Percentiles rank a stretch among this genome's conserved stretches.
Conservation (phyloP, 768 basidiomycete species). For the Termitomyces sp. region DNA sequence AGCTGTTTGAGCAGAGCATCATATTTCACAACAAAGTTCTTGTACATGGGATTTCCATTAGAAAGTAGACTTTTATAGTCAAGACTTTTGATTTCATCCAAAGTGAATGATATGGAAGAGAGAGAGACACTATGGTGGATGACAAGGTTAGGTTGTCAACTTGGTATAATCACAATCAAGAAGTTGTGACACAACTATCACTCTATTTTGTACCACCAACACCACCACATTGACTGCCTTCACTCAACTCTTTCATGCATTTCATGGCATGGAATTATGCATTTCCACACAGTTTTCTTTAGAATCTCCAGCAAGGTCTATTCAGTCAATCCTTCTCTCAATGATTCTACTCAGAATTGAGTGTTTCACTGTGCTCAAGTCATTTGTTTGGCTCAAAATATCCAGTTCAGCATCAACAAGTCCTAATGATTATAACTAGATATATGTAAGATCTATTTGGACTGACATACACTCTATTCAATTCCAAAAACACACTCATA, state of each 20-base stretch:
- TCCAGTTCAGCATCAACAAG: not conserved
- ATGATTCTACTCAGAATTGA: not conserved
- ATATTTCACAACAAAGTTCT: not conserved
- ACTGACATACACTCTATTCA: too few species aligned
- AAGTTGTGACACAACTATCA: not conserved
- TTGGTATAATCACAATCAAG: not conserved
- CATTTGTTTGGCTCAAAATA: not conserved
- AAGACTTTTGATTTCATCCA: not conserved
- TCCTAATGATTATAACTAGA: too few species aligned
- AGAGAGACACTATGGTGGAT: too few species aligned
- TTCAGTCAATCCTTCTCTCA: not conserved
- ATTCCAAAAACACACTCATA: not conserved
- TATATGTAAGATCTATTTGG: not conserved
- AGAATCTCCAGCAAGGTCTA: not conserved
- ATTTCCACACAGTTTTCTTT: not conserved
- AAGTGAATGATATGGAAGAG: not conserved
- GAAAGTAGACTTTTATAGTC: not conserved
- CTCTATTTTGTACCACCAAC: not conserved
- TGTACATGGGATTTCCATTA: not conserved
- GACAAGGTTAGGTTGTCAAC: not conserved
- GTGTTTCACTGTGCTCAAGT: not conserved
- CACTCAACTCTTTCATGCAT: not conserved
- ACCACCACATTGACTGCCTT: not conserved
- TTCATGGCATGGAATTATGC: not conserved
- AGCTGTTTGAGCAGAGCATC: not conserved